Evolutionary conservation across 2,329 filamentous ascomycete species (phyloP).

Genomic region (Metarhizium sp.): DNA sequence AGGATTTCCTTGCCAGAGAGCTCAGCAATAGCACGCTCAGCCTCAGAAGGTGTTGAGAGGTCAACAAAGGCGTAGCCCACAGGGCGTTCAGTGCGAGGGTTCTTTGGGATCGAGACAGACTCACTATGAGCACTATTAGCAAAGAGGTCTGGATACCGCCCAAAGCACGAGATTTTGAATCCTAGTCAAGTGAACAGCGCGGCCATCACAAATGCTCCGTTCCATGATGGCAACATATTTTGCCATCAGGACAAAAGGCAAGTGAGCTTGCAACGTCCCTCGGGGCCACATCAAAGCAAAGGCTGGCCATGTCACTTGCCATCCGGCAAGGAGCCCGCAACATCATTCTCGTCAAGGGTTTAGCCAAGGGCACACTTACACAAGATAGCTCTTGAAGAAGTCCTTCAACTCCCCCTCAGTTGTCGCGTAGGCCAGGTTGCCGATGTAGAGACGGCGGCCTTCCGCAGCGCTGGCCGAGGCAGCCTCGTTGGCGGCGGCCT

Average conservation of each 20-base stretch:
- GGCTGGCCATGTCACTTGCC: background rate
- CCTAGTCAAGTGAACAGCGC: background rate
- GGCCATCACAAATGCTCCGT: background rate
- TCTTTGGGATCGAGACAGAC: slow-evolving; percentile 98
- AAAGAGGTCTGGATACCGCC: background rate
- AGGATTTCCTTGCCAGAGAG: slow-evolving; percentile 97
- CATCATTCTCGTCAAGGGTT: background rate
- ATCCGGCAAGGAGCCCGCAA: background rate
- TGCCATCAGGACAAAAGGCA: background rate
- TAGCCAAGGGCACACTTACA: slow-evolving; percentile 56
- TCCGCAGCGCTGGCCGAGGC: slow-evolving; percentile 96
- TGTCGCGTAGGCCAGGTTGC: slow-evolving; percentile 99
- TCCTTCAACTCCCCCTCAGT: slow-evolving; percentile 99
- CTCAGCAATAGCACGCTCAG: slow-evolving; percentile 88
- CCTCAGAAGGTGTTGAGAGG: slow-evolving; percentile 87
- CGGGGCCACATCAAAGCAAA: background rate
- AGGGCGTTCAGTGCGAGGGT: slow-evolving; percentile 95
- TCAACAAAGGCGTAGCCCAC: slow-evolving; percentile 99
- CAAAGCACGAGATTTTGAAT: background rate
- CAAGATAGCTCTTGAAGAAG: slow-evolving; percentile 99
- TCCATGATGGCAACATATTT: background rate
- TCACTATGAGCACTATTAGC: slow-evolving; percentile 50
- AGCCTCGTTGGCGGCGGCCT: slow-evolving; percentile 69
- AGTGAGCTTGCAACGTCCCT: background rate
- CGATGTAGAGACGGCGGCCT: slow-evolving; percentile 98